Evolutionary conservation across 2,329 filamentous ascomycete genomes (phyloP).

Genomic region (Trichoderma simmonsii): DNA sequence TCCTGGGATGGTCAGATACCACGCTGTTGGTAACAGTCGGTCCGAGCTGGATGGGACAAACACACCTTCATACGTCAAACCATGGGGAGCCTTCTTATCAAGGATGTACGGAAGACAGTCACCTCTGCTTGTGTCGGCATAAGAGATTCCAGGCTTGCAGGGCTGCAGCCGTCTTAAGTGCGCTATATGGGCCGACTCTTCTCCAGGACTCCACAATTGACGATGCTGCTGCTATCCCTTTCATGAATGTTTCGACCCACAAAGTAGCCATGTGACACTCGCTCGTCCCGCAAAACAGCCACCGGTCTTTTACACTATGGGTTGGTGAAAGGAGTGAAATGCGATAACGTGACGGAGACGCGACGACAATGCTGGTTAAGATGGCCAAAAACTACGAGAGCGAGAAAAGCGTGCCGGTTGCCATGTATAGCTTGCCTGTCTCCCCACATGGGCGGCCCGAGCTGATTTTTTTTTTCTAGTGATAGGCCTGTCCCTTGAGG

Average conservation of each 20-base stretch:
- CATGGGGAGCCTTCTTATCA: neutral
- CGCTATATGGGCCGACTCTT: neutral
- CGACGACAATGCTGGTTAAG: neutral
- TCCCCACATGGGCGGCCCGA: neutral
- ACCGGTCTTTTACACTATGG: neutral
- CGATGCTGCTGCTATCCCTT: neutral
- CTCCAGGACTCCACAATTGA: neutral
- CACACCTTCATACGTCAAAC: neutral
- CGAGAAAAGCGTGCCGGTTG: neutral
- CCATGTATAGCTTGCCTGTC: neutral
- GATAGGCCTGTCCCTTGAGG: neutral
- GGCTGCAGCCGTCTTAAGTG: neutral
- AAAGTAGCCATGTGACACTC: neutral
- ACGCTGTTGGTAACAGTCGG: neutral
- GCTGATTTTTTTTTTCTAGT: neutral
- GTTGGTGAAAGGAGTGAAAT: neutral
- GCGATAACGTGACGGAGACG: neutral
- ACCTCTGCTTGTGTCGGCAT: neutral
- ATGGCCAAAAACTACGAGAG: neutral
- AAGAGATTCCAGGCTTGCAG: neutral
- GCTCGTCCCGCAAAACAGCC: neutral
- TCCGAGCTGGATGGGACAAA: neutral
- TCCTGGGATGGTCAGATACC: neutral
- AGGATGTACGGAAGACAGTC: neutral
- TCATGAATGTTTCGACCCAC: neutral